Base-by-base conservation (phyloP, 352 stramenopile species). In the Pythium rishiriense region DNA sequence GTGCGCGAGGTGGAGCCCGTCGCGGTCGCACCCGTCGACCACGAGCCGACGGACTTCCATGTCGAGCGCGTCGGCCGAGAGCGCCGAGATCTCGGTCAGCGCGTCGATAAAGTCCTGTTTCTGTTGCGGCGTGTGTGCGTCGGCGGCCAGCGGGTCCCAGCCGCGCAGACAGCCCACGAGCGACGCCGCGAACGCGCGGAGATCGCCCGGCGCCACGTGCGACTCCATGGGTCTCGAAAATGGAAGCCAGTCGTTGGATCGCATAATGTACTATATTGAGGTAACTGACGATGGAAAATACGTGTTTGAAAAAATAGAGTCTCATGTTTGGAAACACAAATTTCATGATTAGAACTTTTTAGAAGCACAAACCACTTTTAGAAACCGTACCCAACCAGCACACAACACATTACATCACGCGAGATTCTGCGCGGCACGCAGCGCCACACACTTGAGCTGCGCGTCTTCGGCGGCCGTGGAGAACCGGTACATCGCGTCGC, bases 21-120 rank as follows among this genome's bases (percentile, higher is more conserved):
- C 37, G 25, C 22, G 29, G 15, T 0, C 21, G 37, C 64, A 71
- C 1, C 11, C 10, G 11, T 52, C 46, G 25, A 93, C 80, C 25
- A 91, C 49, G 1, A 93, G 60, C 4, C 80, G 75, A 2, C 83
- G 79, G 26, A 87, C 73, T 56, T 93, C 83, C 83, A 93, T 93
- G 42, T 71, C 87, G 26, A 88, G 74, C 41, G 76, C 84, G 51
- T 91, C 80, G 19, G 86, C 31, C 29, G 83, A 75, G 55, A 93
- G 62, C 26, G 81, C 83, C 6, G 83, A 81, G 64, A 93, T 81
- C 70, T 86, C 76, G 10, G 83, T 93, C 24, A 91, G 73, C 24
- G 81, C 83, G 41, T 91, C 80, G 19, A 88, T 76, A 46, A 93
- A 93, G 25, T 68, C 53, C 43, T 77, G 72, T 64, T 89, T 88